Conservation (phyloP, 345 rosid species). For the Diplotaxis tenuifolia region DNA sequence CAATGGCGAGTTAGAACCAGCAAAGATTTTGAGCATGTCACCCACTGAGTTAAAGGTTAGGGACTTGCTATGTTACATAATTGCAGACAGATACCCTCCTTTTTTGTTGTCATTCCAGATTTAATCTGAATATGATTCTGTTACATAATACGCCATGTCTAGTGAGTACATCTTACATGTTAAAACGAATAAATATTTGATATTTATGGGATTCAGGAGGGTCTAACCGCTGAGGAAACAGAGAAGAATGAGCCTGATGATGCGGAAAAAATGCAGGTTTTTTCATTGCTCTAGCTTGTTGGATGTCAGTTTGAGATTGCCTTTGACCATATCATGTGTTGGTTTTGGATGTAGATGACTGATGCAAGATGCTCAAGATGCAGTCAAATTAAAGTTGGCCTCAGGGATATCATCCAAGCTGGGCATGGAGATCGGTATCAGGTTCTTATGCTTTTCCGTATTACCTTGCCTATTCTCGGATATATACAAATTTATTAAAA, state of each 20-base stretch:
- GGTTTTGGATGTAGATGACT: conserved; percentile 1
- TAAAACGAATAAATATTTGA: conserved; percentile 4
- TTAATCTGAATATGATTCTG: background rate
- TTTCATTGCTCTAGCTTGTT: background rate
- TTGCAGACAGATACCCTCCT: background rate
- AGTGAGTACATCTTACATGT: background rate
- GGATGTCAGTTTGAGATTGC: background rate
- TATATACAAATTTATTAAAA: background rate
- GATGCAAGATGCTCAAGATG: background rate
- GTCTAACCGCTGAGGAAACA: conserved; percentile 24
- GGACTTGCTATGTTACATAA: background rate
- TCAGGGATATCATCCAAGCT: background rate
- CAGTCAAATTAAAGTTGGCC: background rate
- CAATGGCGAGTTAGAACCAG: conserved; percentile 77
- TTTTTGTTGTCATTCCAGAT: background rate
- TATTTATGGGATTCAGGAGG: conserved; percentile 59
- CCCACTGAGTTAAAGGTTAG: conserved; percentile 86
- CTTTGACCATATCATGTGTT: conserved; percentile 17
- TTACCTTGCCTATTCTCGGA: background rate
- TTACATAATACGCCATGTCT: background rate
- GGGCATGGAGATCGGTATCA: background rate
- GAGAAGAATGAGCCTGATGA: conserved; percentile 44
- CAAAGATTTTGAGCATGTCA: conserved; percentile 80
- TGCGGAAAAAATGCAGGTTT: conserved; percentile 73
- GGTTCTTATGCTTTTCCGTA: conserved; percentile 9